Conservation (phyloP, 192 early-diverging fungal species). For the Diversispora epigaea region DNA sequence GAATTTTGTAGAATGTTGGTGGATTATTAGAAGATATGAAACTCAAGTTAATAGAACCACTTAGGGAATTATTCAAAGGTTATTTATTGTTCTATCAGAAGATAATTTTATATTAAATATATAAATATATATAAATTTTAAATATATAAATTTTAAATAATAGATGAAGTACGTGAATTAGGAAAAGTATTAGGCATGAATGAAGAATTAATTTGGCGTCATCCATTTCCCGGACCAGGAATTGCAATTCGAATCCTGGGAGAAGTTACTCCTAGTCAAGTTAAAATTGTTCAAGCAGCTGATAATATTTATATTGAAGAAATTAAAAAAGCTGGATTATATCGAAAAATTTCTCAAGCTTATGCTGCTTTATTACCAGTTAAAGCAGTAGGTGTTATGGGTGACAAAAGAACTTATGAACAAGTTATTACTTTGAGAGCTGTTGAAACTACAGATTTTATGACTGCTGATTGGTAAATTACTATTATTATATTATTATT, state of each 20-base stretch:
- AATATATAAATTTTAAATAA: not conserved
- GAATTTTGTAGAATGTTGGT: conserved; percentile 78
- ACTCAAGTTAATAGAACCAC: conserved; percentile 95
- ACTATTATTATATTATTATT: not conserved
- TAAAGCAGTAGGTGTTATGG: conserved; percentile 98
- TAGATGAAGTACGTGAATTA: conserved; percentile 95
- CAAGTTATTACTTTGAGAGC: conserved; percentile 97
- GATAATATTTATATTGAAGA: conserved; percentile 99
- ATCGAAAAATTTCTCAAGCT: conserved; percentile 97
- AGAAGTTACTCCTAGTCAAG: conserved; percentile 91
- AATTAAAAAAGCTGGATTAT: conserved; percentile 96
- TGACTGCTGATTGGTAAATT: conserved; percentile 90
- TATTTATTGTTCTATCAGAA: not conserved
- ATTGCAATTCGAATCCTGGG: conserved; percentile 97
- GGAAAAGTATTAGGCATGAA: conserved; percentile 85
- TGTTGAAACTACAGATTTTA: conserved; percentile 95
- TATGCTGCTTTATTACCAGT: conserved; percentile 95
- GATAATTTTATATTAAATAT: no score
- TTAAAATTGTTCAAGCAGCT: conserved; percentile 91
- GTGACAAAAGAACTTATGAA: conserved; percentile 98
- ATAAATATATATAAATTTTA: not conserved
- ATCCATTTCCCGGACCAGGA: conserved; percentile 99
- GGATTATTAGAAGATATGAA: conserved; percentile 97
- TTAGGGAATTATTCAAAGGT: conserved; percentile 95
- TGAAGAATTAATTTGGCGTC: conserved; percentile 96